Conservation (phyloP, 83 land plant genomes). For the Picea engelmannii region DNA sequence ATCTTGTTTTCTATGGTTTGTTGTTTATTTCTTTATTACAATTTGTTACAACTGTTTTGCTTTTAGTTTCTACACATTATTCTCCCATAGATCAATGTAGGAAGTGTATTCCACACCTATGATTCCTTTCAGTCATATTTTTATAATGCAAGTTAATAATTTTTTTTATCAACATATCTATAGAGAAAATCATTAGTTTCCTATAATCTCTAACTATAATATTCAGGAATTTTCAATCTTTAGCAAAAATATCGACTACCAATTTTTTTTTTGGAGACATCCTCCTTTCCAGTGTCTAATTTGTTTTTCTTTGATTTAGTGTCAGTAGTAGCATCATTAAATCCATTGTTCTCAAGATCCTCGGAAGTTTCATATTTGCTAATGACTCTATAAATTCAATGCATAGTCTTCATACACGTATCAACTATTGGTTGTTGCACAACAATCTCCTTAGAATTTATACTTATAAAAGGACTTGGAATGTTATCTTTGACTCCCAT, state of each 20-base stretch:
- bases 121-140: neutral
- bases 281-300: slow-evolving; percentile 37
- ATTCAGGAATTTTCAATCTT: neutral
- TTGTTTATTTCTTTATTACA: no score
- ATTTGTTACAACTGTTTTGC: no score
- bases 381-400: slow-evolving; percentile 72
- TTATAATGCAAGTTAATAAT: slow-evolving; percentile 3
- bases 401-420: slow-evolving; percentile 91
- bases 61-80: no score
- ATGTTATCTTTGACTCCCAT: slow-evolving; percentile 22
- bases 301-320: slow-evolving; percentile 23
- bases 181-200: slow-evolving; percentile 1
- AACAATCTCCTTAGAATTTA: slow-evolving; percentile 44
- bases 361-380: slow-evolving; percentile 84
- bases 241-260: slow-evolving; percentile 84
- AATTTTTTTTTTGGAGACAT: slow-evolving; percentile 62
- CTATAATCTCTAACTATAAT: no score
- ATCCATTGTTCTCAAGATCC: slow-evolving; percentile 41
- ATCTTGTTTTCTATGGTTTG: no score
- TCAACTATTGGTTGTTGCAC: slow-evolving; percentile 83
- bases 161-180: neutral
- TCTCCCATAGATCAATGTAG: no score
- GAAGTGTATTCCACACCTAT: no score
- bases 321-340: slow-evolving; percentile 23
- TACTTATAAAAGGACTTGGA: slow-evolving; percentile 39